phyloP scores from a whole-genome alignment of 495 filamentous ascomycete species.

The Viridothelium virens region DNA sequence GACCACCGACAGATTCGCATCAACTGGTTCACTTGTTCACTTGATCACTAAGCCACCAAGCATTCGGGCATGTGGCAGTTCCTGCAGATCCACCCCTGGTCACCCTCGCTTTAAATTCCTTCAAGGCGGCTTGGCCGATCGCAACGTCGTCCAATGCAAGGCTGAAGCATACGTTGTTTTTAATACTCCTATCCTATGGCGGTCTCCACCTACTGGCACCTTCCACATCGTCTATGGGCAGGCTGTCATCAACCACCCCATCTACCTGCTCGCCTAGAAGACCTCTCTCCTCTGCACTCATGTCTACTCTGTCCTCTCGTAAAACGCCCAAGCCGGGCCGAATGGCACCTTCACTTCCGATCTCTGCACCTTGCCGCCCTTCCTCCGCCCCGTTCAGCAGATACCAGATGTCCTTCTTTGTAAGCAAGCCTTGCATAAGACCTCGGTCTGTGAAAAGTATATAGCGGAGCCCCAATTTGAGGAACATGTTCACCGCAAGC shows the following conservation, averaged over 20 bases:
- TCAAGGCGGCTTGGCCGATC: not conserved
- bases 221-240: not conserved
- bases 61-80: too few relatives aligned
- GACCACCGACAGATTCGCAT: too few relatives aligned
- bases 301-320: slow-evolving; percentile 17
- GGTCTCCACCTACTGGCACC: not conserved
- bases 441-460: slow-evolving; percentile 80
- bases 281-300: slow-evolving; percentile 21
- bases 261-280: slow-evolving; percentile 14
- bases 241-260: not conserved
- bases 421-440: slow-evolving; percentile 73
- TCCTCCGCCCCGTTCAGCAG: slow-evolving; percentile 76
- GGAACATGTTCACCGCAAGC: slow-evolving; percentile 82
- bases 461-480: slow-evolving; percentile 84
- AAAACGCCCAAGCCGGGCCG: slow-evolving; percentile 16
- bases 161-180: not conserved
- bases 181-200: not conserved
- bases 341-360: not conserved
- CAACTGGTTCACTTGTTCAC: too few relatives aligned
- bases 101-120: too few relatives aligned
- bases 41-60: too few relatives aligned
- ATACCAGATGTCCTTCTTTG: slow-evolving; percentile 98
- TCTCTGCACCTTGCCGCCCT: slow-evolving; percentile 22
- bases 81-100: too few relatives aligned
- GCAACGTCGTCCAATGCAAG: not conserved